Conservation (phyloP, 306 rosid genomes). For the Datisca glomerata region DNA sequence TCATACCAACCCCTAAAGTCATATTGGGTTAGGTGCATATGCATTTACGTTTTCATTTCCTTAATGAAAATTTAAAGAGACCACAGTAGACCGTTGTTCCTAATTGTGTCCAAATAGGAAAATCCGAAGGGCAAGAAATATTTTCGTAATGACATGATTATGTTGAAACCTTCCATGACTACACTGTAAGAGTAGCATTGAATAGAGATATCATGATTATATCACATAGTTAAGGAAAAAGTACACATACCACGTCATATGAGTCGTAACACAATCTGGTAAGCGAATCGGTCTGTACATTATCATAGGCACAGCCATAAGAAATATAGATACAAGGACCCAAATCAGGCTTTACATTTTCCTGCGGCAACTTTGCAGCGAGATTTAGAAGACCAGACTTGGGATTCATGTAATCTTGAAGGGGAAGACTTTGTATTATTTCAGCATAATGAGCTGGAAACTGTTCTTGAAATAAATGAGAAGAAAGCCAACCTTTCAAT, state of each 20-base stretch:
- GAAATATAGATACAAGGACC: conserved; percentile 79
- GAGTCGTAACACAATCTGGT: conserved; percentile 61
- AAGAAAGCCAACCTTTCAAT: conserved; percentile 82
- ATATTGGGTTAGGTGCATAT: too few relatives aligned
- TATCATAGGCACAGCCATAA: conserved; percentile 55
- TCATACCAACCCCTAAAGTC: too few relatives aligned
- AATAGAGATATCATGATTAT: too few relatives aligned
- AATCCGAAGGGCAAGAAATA: too few relatives aligned
- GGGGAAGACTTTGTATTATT: conserved; percentile 64
- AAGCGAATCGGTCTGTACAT: conserved; percentile 38
- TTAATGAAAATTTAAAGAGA: too few relatives aligned
- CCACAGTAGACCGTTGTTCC: too few relatives aligned
- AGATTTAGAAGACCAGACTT: conserved; percentile 70
- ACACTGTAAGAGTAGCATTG: too few relatives aligned
- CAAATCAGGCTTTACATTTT: conserved; percentile 48
- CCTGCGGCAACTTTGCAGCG: conserved; percentile 67
- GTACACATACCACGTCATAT: conserved; percentile 63
- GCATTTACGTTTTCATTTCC: too few relatives aligned
- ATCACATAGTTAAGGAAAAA: background rate
- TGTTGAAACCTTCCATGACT: too few relatives aligned
- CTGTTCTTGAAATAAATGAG: conserved; percentile 75
- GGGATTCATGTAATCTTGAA: conserved; percentile 94
- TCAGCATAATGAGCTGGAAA: conserved; percentile 81
- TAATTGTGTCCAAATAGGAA: too few relatives aligned
- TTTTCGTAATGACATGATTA: too few relatives aligned